Evolutionary conservation across 1,284 basidiomycete species (phyloP), one percentile per base, ranked within the genome.

Genomic region (Ganoderma resinaceum): DNA sequence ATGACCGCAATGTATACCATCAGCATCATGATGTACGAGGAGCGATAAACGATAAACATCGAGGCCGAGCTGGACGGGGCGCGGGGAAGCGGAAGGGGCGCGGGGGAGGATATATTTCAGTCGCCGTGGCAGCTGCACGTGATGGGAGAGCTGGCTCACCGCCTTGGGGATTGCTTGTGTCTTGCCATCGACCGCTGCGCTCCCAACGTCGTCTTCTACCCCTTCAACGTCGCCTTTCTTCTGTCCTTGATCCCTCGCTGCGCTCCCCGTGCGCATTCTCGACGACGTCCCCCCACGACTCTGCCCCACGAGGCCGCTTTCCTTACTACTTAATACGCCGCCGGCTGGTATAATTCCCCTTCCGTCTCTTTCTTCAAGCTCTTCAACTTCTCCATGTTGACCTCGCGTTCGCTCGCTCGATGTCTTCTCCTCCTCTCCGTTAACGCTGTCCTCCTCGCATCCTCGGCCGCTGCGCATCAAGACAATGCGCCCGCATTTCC

Each of bases 101-200:
- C n/a, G 65, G 40, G 43, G 61, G 42, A 67, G 63, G 38, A 70
- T 66, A 69, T 68, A 72, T 72, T 70, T 73, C 72, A 73, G 70
- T 73, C 72, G 72, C 72, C 72, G 72, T 73, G 72, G 68, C 72
- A 73, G 67, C 72, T 70, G 70, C 72, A 73, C 72, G 72, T 73
- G 72, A 73, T 70, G 71, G 63, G 72, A 70, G 68, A 73, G 67
- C 69, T 67, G 69, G 70, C 68, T 69, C 72, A 73, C 72, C 67
- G 72, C 72, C 72, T 71, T 61, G 61, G 60, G 60, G 58, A 49
- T 49, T 68, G 60, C 43, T 59, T 49, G 52, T 46, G 65, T 55
- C 42, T 65, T 64, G 67, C 63, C 63, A 62, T 65, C 69, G 67
- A 49, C 71, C 60, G 49, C 67, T 68, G 69, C 67, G 69, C 66